Evolutionary conservation across 225 moss, liverwort and hornwort genomes (phyloP), one percentile per base, ranked within the genome.

Genomic region (Ulota crispa): DNA sequence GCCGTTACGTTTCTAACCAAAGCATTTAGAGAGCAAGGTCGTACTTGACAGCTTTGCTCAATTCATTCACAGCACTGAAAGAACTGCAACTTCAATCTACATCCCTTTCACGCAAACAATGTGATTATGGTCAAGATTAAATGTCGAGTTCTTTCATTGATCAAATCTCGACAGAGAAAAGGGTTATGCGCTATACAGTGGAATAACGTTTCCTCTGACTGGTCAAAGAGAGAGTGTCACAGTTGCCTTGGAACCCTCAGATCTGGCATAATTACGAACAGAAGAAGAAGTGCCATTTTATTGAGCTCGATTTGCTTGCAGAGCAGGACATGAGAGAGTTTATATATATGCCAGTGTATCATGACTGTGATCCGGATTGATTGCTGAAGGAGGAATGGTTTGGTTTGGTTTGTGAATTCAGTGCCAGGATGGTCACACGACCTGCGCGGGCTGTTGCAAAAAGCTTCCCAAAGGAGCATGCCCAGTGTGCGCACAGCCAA

Each of bases 361-460:
- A 18, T 34, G 26, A 37, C 52, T 3, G 15, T 11, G 15, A 34
- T 36, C 0, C 20, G 20, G 70, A 43, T 3, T 14, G 14, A 14
- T 43, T 45, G 45, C 43, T 68, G 42, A 23, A 6, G 15, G 28
- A 30, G 30, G 73, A n/a, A 12, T 54, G 31, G 13, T 14, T 72
- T 47, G 31, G 13, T 14, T 72, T 47, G n/a, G 9, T 56, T 56
- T 24, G 5, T 4, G 36, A 9, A 43, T 69, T 21, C 73, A 84
- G 73, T 84, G 83, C 52, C 18, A 23, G 3, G 73, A 68, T 39
- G 79, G 73, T 21, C 79, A 79, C 52, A 7, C 39, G 11, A 52
- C 79, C 4, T 79, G 83, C 47, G 50, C 23, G 0, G 19, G 15
- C 21, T 79, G 79, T 52, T 73, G 68, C 36, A 67, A 67, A 57